Evolutionary conservation across 345 rosid genomes (phyloP), one percentile per base, ranked within the genome.

Genomic region (Eucalyptus cloeziana): DNA sequence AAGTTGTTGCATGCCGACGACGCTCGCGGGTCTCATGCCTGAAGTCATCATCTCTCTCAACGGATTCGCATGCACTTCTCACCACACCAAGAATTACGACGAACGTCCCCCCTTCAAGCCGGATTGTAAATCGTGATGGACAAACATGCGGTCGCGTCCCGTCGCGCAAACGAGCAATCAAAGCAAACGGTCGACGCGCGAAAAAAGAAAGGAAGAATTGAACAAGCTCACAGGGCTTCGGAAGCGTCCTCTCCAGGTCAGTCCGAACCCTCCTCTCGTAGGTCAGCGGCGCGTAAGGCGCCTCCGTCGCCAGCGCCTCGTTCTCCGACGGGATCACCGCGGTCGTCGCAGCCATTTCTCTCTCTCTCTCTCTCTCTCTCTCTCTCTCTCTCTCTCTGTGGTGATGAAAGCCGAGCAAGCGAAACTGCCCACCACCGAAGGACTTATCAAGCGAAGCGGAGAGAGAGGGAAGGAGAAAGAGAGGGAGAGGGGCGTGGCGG

Each of bases 271-370:
- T 93, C 86, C 98, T 94, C 50, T 93, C 95, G 69, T 45, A 93
- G 56, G 99, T 97, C 62, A 93, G 93, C n/a, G 99, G 96, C 2
- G 97, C 98, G 54, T 76, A 91, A 7, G 95, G 95, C 62, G 99
- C 98, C 89, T 93, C 94, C 13, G 94, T 94, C 17, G 94, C 94
- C 93, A 95, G 69, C 45, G 97, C 91, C 83, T 89, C 91, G 86
- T 80, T 87, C 62, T 89, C 91, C 16, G 51, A 19, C 11, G 52
- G 37, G 13, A 86, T 30, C 87, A 83, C 47, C 54, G n/a, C 85
- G 58, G 86, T 56, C 62, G 90, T 31, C 87, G 86, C 85, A 31
- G 67, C 58, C 43, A 87, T 62, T 62, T 54, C 85, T 62, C 60
- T 71, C 45, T 81, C 49, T 76, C 13, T 86, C 60, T 52, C 76